Percentiles rank a stretch among this genome's conserved stretches.
phyloP scores from a whole-genome alignment of 352 stramenopile species.

The Phytopythium helicoides region DNA sequence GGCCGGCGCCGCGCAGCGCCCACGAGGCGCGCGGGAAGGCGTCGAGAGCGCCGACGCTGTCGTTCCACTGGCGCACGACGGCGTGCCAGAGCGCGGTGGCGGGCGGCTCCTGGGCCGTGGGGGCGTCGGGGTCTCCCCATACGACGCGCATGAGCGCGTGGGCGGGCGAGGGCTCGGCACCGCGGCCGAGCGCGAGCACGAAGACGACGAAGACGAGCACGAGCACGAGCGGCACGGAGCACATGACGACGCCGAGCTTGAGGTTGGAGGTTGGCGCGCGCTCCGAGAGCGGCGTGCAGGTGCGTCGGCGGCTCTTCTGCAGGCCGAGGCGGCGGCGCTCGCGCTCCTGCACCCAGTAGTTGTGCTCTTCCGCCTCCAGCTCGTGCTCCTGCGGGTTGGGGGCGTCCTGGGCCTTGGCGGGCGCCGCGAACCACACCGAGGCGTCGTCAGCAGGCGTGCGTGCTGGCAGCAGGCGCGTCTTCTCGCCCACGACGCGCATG shows the following conservation, averaged over 20 bases:
- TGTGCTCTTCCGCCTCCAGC: conserved; percentile 33
- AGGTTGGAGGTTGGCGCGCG: conserved; percentile 44
- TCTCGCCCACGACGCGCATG: conserved; percentile 14
- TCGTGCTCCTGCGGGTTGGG: conserved; percentile 32
- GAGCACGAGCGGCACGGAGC: conserved; percentile 59
- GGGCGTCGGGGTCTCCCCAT: background rate
- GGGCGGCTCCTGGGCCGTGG: background rate
- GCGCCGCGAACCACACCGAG: background rate
- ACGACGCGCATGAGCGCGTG: conserved; percentile 10
- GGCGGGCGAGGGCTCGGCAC: conserved; percentile 7
- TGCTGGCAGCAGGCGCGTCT: conserved; percentile 26
- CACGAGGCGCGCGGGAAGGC: conserved; percentile 6
- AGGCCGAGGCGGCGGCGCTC: conserved; percentile 43
- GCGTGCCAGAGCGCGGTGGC: conserved; percentile 2
- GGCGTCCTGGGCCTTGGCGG: conserved; percentile 17
- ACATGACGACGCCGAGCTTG: conserved; percentile 64
- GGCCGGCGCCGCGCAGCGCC: conserved; percentile 8
- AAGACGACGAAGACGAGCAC: conserved; percentile 58
- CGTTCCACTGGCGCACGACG: conserved; percentile 13
- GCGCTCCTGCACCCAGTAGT: conserved; percentile 78
- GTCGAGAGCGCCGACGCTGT: conserved; percentile 2
- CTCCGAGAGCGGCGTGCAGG: conserved; percentile 33
- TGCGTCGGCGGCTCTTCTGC: conserved; percentile 27
- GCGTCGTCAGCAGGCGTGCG: conserved; percentile 14
- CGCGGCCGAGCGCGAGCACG: conserved; percentile 42